These are phyloP conservation scores for Seiridium unicorne DNA, from an alignment of 2,329 filamentous ascomycete species.

Conservation along the genomic window DNA sequence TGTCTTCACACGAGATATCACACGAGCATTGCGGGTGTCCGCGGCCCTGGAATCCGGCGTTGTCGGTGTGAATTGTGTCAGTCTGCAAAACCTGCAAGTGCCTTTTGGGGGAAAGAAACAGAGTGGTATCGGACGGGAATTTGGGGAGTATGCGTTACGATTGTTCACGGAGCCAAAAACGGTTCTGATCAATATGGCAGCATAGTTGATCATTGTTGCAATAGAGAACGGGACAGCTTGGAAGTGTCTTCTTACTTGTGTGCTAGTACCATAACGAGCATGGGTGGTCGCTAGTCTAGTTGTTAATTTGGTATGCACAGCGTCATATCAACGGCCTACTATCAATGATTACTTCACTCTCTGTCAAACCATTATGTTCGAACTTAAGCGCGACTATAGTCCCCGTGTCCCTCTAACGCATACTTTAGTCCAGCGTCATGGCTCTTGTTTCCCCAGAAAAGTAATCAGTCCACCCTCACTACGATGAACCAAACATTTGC, in stretches of 20 bases:
- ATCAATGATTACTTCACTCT: too few relatives aligned
- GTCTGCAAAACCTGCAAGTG: conserved; percentile 32
- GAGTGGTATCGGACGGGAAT: conserved; percentile 47
- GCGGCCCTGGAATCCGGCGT: conserved; percentile 63
- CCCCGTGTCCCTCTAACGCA: too few relatives aligned
- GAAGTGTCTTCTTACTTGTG: not conserved
- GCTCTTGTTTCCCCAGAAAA: too few relatives aligned
- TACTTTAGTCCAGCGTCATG: too few relatives aligned
- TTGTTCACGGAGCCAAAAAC: conserved; percentile 50
- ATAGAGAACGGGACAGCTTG: not conserved
- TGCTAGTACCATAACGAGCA: too few relatives aligned
- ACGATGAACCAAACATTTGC: too few relatives aligned
- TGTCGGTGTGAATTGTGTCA: conserved; percentile 63
- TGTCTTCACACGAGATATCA: conserved; percentile 63
- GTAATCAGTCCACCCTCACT: too few relatives aligned
- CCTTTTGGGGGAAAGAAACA: conserved; percentile 52
- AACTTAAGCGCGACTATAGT: too few relatives aligned
- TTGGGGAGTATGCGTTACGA: conserved; percentile 43
- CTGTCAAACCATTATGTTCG: too few relatives aligned
- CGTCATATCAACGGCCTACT: too few relatives aligned
- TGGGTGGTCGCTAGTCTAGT: too few relatives aligned
- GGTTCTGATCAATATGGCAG: conserved; percentile 39
- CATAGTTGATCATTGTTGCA: not conserved
- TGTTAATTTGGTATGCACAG: too few relatives aligned
- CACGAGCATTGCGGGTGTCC: conserved; percentile 55